Evolutionary conservation across 352 stramenopile genomes (phyloP), one percentile per base, ranked within the genome.

Genomic region (Phytophthora melonis): DNA sequence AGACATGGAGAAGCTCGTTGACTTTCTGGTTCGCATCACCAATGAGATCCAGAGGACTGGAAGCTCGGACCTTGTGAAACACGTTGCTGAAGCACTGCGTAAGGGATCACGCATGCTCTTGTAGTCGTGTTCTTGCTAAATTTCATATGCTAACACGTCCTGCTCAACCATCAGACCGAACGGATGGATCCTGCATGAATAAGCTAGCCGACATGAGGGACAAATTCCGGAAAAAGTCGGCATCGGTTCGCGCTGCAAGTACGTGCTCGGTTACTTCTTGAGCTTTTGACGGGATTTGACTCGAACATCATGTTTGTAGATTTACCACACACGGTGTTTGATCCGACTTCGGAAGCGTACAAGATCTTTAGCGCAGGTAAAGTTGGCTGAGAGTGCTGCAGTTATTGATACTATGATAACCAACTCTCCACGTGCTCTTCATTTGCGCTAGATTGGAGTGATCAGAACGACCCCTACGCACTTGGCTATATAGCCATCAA

Each of bases 311-410:
- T 57, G 16, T 43, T 19, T n/a, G 14, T 47, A 47, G 39, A 19
- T 47, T 47, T 47, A 19, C 39, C 39, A 8, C 19, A 19, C 16
- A 47, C 7, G 5, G 7, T 47, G 39, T 47, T 82, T 63, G 81
- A 94, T 52, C 45, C 73, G n/a, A 65, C 53, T 0, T 92, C 87
- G 3, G 72, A 83, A 43, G 83, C 83, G 16, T 68, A 92, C 77
- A 93, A 92, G 61, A 87, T 93, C 49, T 94, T 94, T 57, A 86
- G 69, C 14, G 73, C 87, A 59, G 77, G 87, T 93, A 57, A 61
- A 52, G 11, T 41, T 61, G 36, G 6, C 13, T 54, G 34, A 7
- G 9, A 59, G 14, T 47, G 18, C 30, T 47, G 18, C 49, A 3
- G 43, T 19, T 16, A 11, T 59, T 45, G 10, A 64, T 43, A 32